phyloP scores from a whole-genome alignment of 1,139 yeast genomes.

The Diutina siamensis region DNA sequence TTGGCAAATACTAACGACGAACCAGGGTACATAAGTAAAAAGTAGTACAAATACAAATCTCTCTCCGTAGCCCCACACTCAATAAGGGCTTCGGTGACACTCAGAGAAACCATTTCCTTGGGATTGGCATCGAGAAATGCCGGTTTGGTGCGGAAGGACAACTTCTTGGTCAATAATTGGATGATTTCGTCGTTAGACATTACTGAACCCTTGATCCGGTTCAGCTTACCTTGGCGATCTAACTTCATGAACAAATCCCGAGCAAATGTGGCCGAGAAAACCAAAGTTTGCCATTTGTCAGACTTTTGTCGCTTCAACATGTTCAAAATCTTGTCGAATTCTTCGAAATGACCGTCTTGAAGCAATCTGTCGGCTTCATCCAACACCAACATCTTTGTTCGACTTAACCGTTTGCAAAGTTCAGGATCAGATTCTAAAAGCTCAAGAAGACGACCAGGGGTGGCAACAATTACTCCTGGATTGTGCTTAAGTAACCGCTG shows the following conservation, averaged over 20 bases:
- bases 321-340: constrained; percentile 72
- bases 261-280: constrained; percentile 91
- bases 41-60: constrained; percentile 83
- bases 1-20: constrained; percentile 87
- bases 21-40: constrained; percentile 78
- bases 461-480: constrained; percentile 83
- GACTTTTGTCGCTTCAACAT: constrained; percentile 30
- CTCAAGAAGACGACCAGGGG: constrained; percentile 92
- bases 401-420: constrained; percentile 42
- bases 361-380: constrained; percentile 97
- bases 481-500: constrained; percentile 62
- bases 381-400: constrained; percentile 61
- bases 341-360: constrained; percentile 95
- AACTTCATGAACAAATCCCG: constrained; percentile 71
- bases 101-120: constrained; percentile 62
- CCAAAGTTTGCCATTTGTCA: constrained; percentile 75
- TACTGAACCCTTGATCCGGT: constrained; percentile 14
- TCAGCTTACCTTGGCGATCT: constrained; percentile 25
- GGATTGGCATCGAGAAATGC: constrained; percentile 79
- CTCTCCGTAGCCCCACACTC: constrained; percentile 89
- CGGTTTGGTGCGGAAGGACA: constrained; percentile 52
- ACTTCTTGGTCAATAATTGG: constrained; percentile 41
- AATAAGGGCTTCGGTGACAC: constrained; percentile 73
- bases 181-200: constrained; percentile 43
- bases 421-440: constrained; percentile 53